These are phyloP conservation scores for Plasmodium fragile DNA, from an alignment of 169 alveolate species.

Conservation along the genomic window DNA sequence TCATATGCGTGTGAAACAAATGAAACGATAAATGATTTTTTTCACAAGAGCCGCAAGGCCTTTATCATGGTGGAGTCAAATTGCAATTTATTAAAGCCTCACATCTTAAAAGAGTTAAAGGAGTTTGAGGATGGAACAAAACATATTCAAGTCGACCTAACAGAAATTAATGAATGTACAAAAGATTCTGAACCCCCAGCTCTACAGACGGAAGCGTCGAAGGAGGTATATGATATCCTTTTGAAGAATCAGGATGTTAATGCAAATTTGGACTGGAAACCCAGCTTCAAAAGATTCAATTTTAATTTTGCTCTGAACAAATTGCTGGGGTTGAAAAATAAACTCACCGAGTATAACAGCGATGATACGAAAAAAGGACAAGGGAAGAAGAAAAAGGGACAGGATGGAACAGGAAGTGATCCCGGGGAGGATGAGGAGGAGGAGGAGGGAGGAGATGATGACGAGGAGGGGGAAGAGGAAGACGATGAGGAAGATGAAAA, in stretches of 20 bases:
- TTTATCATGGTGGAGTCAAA: conserved; percentile 44
- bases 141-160: conserved; percentile 15
- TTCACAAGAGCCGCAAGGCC: conserved; percentile 43
- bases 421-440: neutral
- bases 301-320: conserved; percentile 4
- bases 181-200: neutral
- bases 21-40: conserved; percentile 44
- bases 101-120: conserved; percentile 31
- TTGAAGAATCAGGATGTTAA: neutral
- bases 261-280: conserved; percentile 31
- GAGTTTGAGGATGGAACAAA: conserved; percentile 43
- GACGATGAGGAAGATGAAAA: neutral
- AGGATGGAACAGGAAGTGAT: neutral
- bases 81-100: conserved; percentile 20
- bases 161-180: conserved; percentile 37
- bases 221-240: conserved; percentile 6
- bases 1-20: conserved; percentile 39
- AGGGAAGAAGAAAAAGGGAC: neutral
- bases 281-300: neutral
- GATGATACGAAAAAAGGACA: neutral
- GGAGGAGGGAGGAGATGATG: neutral
- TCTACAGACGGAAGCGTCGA: conserved; percentile 26
- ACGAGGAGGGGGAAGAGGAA: neutral
- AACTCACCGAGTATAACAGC: neutral
- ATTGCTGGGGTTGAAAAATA: neutral